Evolutionary conservation across 352 stramenopile species (phyloP).

Genomic region (Plasmopara viticola): DNA sequence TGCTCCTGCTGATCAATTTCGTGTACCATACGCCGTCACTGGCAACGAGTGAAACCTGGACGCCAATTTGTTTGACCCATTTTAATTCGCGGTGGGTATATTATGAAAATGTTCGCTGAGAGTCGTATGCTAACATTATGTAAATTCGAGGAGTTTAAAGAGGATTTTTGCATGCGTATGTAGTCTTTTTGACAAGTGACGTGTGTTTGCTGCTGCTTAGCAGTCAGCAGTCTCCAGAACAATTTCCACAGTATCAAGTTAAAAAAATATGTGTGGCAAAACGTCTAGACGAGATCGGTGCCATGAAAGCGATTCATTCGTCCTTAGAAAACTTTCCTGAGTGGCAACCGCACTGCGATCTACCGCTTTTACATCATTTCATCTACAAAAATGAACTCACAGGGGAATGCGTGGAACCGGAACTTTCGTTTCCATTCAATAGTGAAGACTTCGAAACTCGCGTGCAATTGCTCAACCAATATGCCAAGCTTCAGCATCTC

Average conservation of each 20-base stretch:
- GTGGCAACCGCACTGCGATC: constrained; percentile 49
- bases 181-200: constrained; percentile 52
- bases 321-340: constrained; percentile 25
- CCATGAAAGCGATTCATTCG: constrained; percentile 34
- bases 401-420: constrained; percentile 41
- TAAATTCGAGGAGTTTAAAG: constrained; percentile 19
- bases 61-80: constrained; percentile 51
- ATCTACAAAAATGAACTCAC: constrained; percentile 67
- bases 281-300: constrained; percentile 32
- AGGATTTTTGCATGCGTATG: constrained; percentile 68
- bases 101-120: background rate
- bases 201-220: constrained; percentile 62
- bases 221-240: constrained; percentile 54
- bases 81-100: constrained; percentile 32
- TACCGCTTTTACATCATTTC: constrained; percentile 58
- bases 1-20: constrained; percentile 63
- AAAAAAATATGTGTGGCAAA: constrained; percentile 40
- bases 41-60: constrained; percentile 61
- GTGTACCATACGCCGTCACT: constrained; percentile 67
- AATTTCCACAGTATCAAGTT: constrained; percentile 68
- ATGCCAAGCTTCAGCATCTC: constrained; percentile 46
- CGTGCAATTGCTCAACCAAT: constrained; percentile 39
- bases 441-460: constrained; percentile 26
- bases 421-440: constrained; percentile 44
- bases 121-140: background rate